phyloP scores from a whole-genome alignment of 2,329 filamentous ascomycete genomes.

The Fusarium protoensiforme region DNA sequence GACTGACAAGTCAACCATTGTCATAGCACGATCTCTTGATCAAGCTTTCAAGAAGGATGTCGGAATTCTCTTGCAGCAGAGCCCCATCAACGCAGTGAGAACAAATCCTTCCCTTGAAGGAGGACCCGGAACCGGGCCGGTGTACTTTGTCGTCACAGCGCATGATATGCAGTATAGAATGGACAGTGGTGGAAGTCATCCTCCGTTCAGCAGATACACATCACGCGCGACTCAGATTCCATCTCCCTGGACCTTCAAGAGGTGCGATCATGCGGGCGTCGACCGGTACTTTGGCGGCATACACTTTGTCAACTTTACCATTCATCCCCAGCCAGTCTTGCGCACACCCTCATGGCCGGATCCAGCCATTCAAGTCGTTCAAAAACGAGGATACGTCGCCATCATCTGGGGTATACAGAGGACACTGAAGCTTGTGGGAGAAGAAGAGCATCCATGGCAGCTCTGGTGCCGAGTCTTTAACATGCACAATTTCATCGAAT shows the following conservation, averaged over 20 bases:
- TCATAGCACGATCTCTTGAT: not conserved
- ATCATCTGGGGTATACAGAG: slow-evolving; percentile 38
- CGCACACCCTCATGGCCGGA: not conserved
- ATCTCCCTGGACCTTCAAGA: slow-evolving; percentile 31
- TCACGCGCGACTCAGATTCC: slow-evolving; percentile 21
- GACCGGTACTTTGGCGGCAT: slow-evolving; percentile 33
- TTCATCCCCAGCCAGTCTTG: not conserved
- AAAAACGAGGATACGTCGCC: not conserved
- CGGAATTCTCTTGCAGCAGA: slow-evolving; percentile 30
- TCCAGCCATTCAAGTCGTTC: not conserved
- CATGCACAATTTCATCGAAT: slow-evolving; percentile 15
- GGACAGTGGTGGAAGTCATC: slow-evolving; percentile 22
- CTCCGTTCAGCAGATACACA: slow-evolving; percentile 28
- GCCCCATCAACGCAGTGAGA: slow-evolving; percentile 20
- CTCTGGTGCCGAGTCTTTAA: slow-evolving; percentile 38
- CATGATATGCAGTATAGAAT: not conserved
- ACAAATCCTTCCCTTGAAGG: not conserved
- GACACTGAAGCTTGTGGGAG: not conserved
- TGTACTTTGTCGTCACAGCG: slow-evolving; percentile 29
- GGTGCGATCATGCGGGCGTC: slow-evolving; percentile 5
- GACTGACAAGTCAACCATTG: not conserved
- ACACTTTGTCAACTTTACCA: slow-evolving; percentile 28
- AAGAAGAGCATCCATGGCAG: not conserved
- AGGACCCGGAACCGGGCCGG: slow-evolving; percentile 20
- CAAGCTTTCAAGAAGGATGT: slow-evolving; percentile 19